Evolutionary conservation across 306 rosid species (phyloP).

Genomic region (Prunus davidiana): DNA sequence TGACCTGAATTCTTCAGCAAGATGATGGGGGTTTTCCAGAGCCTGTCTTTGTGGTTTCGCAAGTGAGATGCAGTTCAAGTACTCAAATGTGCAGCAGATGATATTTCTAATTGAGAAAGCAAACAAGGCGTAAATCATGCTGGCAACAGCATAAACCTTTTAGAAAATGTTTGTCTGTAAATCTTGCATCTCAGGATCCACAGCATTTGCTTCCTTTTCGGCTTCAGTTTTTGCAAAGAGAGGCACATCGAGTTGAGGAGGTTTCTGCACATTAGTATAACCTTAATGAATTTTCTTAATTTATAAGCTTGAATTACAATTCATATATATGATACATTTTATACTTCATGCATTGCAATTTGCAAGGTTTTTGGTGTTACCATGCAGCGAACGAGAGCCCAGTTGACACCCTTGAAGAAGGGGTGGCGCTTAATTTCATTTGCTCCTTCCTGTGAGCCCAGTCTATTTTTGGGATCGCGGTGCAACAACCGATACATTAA

Average conservation of each 20-base stretch:
- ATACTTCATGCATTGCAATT: not conserved
- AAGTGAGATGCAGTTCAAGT: slow-evolving; percentile 1
- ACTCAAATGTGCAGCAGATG: slow-evolving; percentile 7
- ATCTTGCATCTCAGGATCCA: slow-evolving; percentile 57
- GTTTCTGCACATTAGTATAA: slow-evolving; percentile 41
- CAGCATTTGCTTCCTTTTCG: slow-evolving; percentile 40
- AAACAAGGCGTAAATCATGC: not conserved
- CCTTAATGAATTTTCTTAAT: not conserved
- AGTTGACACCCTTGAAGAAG: slow-evolving; percentile 73
- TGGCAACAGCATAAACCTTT: slow-evolving; percentile 28
- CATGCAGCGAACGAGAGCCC: slow-evolving; percentile 92
- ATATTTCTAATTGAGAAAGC: not conserved
- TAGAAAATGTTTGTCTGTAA: slow-evolving; percentile 57
- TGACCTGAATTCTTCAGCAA: not conserved
- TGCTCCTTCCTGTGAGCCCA: slow-evolving; percentile 86
- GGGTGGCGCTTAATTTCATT: slow-evolving; percentile 78
- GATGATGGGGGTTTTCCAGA: not conserved
- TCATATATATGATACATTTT: too few species aligned
- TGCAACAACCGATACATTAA: slow-evolving; percentile 73
- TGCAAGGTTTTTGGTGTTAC: slow-evolving; percentile 35
- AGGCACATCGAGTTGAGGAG: slow-evolving; percentile 82
- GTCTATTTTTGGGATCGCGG: slow-evolving; percentile 76
- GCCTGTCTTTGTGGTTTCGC: not conserved
- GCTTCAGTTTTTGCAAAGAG: slow-evolving; percentile 43
- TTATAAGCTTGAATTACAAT: too few species aligned